These are phyloP conservation scores for Stellera chamaejasme DNA, from an alignment of 345 rosid species.

Conservation along the genomic window DNA sequence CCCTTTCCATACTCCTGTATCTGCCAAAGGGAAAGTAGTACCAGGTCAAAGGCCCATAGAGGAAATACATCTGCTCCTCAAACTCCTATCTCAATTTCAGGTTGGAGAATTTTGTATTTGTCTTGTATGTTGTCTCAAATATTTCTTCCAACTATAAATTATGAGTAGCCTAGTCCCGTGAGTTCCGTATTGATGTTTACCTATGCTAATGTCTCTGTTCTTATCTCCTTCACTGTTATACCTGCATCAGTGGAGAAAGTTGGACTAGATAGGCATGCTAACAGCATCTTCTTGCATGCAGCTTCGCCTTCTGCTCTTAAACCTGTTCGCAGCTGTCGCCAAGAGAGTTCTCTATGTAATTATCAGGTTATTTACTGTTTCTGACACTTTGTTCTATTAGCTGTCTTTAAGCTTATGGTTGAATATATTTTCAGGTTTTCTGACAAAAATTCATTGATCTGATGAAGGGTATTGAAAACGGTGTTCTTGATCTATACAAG, in stretches of 20 bases:
- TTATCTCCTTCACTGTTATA: too few relatives aligned
- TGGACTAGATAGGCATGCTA: constrained; percentile 9
- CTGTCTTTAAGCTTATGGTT: too few relatives aligned
- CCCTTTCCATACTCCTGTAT: constrained; percentile 66
- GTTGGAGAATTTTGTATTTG: constrained; percentile 28
- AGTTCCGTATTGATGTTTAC: too few relatives aligned
- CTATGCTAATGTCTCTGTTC: too few relatives aligned
- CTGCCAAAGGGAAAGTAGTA: constrained; percentile 61
- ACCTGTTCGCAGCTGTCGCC: constrained; percentile 85
- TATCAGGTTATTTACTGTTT: background rate
- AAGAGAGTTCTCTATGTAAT: constrained; percentile 92
- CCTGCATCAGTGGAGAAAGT: background rate
- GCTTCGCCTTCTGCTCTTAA: constrained; percentile 68
- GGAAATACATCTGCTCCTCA: constrained; percentile 52
- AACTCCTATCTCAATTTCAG: constrained; percentile 57
- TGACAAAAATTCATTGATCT: constrained; percentile 88
- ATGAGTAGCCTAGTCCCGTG: too few relatives aligned
- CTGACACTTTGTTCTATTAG: background rate
- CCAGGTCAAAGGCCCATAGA: constrained; percentile 52
- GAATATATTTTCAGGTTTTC: constrained; percentile 45
- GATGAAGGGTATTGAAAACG: constrained; percentile 80
- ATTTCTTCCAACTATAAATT: background rate
- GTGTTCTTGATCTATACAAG: constrained; percentile 77
- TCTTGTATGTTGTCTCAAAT: background rate
- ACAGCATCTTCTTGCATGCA: constrained; percentile 29